Evolutionary conservation across 805 yeast species (phyloP), one percentile per base, ranked within the genome.

Genomic region (Starmerella lactis-condensi): DNA sequence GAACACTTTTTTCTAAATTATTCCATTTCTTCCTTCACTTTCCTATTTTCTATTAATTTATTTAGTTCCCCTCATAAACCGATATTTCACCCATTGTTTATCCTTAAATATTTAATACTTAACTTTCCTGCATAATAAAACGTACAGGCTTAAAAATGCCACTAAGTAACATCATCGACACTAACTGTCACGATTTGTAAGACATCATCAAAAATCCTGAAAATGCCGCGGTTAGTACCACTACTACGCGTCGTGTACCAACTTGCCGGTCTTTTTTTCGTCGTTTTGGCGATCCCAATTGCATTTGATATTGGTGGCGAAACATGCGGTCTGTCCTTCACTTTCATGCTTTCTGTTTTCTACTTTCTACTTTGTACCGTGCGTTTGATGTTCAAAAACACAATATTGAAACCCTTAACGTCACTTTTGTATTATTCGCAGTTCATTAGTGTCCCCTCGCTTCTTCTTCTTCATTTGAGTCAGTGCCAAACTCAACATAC

Each of bases 301-400:
- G 76, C 95, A 16, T 89, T 89, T 54, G 93, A 85, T 47, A 75
- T 81, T 23, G 96, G 96, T 7, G 95, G 96, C 1, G 64, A 73
- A 13, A 64, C 69, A 34, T 85, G 96, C 54, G 98, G 98, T 1
- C 58, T 89, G 37, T 70, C 91, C 13, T 89, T 72, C 51, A 71
- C 85, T 0, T 64, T 72, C 20, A 72, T 93, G 5, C 62, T 85
- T 29, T 67, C 78, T 33, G 58, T 67, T 26, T 54, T 75, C 32
- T 83, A 82, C 53, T 72, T 78, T 38, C 50, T 67, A 5, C 57
- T 79, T 33, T 78, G 94, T 6, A 71, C 91, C 1, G 46, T 81
- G 19, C 62, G 91, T 35, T 60, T 81, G 19, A 42, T 71, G 13
- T 50, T 48, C 24, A 43, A 54, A n/a, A 31, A 46, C 25, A 57